Base-by-base conservation (phyloP, 208 protist species). In the Leishmania arabica region DNA sequence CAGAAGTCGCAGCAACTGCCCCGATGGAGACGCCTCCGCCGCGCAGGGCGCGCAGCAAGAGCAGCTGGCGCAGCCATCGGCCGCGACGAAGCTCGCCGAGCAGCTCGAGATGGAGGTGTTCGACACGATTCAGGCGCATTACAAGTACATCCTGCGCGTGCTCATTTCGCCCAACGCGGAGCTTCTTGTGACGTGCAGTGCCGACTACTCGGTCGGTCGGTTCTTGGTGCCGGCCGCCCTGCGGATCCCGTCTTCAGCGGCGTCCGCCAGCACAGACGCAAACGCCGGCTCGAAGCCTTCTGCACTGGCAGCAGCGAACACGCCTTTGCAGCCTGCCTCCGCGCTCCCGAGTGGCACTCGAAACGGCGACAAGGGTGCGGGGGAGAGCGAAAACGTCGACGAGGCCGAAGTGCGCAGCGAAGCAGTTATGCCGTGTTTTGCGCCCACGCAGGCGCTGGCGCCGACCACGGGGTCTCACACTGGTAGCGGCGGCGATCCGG, bases 111-210 rank as follows among this genome's bases (percentile, higher is more conserved):
- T 95, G 84, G 87, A 97, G 76, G 83, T 89, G 27, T 97, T 97
- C 75, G 78, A 93, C 62, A 91, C 84, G 8, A 89, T 97, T 47
- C 91, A 95, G 85, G 91, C 93, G 49, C 94, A 97, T 78, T 94
- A 96, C 88, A 97, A 97, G 84, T 97, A 97, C 86, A 95, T 97
- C 64, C 86, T 97, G 24, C 92, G 92, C 42, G 91, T 95, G 34
- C 83, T 90, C n/a, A 95, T 97, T 37, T 91, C 91, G 1, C 92
- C 90, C 31, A 91, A 90, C 75, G 76, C 78, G 31, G 83, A 92
- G 75, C 71, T 95, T 24, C 79, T 97, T 27, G 83, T 95, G 34
- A 97, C 94, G 21, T 97, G 92, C 83, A 91, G 92, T 65, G 94
- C 92, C 24, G 94, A 97, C 70, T 96, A 97, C 90, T 95, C 92